Evolutionary conservation across 768 basidiomycete genomes (phyloP), one percentile per base, ranked within the genome.

Genomic region (Nidularia sp.): DNA sequence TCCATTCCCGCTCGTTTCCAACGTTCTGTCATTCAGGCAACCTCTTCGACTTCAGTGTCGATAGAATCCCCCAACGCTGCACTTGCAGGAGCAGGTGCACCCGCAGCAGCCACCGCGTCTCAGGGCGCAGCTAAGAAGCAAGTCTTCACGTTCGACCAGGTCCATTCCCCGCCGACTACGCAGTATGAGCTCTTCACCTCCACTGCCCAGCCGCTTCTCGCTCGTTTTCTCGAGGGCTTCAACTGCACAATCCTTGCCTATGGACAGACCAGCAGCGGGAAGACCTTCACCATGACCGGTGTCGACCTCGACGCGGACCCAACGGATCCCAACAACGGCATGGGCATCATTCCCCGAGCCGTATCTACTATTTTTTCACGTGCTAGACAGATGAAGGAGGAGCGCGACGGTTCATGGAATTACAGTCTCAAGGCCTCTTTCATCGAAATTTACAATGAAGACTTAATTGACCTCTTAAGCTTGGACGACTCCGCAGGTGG

Each of bases 221-320:
- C 85, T 31, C 88, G 90, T 58, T 96, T 96, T 66, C 64, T 93
- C 32, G 91, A 94, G 62, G 96, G 96, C 4, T 94, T 94, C 70
- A 99, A 99, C 73, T 96, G 95, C 56, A 99, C 97, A 8, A 89
- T 98, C 51, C 83, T 99, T 57, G 97, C 97, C 48, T 99, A 99
- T 70, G 96, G 96, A 35, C 96, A 98, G 68, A 98, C 96, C 2
- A 91, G 90, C 58, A 93, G 90, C 57, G 96, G 96, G 53, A 99
- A 99, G 72, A 94, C 92, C 0, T 94, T 93, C 69, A 93, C 96
- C 42, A 98, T 98, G 97, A 95, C 96, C 32, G 96, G 96, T 48
- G 76, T 92, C 49, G 93, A 96, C 72, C 79, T 96, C 41, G 92
- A 95, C 56, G 81, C 84, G 36, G 89, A 93, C 74, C 88, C 87